These are phyloP conservation scores for Brassica carinata DNA, from an alignment of 345 rosid species.

Conservation along the genomic window DNA sequence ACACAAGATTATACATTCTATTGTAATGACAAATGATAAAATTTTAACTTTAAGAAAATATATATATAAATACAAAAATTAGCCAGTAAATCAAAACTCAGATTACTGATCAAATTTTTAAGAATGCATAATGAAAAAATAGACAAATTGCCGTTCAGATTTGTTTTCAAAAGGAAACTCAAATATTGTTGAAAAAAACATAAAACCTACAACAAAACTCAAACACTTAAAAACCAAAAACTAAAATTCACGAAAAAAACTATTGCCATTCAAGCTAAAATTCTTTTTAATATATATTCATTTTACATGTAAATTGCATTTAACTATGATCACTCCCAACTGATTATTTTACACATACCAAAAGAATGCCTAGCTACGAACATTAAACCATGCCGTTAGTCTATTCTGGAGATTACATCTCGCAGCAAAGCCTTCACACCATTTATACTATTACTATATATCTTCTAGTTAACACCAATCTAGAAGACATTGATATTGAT, in stretches of 20 bases:
- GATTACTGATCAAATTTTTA: background rate
- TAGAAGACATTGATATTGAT: background rate
- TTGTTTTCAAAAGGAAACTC: background rate
- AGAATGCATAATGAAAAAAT: background rate
- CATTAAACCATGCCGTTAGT: background rate
- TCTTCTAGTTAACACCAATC: background rate
- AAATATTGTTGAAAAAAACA: background rate
- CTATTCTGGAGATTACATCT: background rate
- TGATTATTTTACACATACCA: background rate
- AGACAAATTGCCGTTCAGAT: background rate
- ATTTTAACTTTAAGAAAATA: background rate
- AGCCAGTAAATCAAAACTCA: background rate
- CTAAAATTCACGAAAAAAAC: background rate
- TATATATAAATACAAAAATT: background rate
- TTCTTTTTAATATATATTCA: background rate
- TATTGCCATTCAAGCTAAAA: background rate
- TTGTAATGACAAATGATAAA: background rate
- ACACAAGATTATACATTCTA: background rate
- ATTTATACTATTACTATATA: background rate
- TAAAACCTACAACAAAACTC: background rate
- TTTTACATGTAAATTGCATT: conserved; percentile 7
- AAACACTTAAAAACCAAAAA: conserved; percentile 16
- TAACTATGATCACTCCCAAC: background rate
- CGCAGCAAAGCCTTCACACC: background rate
- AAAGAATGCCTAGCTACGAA: background rate